Evolutionary conservation across 2,329 filamentous ascomycete species (phyloP).

Genomic region (Exophiala xenobiotica): DNA sequence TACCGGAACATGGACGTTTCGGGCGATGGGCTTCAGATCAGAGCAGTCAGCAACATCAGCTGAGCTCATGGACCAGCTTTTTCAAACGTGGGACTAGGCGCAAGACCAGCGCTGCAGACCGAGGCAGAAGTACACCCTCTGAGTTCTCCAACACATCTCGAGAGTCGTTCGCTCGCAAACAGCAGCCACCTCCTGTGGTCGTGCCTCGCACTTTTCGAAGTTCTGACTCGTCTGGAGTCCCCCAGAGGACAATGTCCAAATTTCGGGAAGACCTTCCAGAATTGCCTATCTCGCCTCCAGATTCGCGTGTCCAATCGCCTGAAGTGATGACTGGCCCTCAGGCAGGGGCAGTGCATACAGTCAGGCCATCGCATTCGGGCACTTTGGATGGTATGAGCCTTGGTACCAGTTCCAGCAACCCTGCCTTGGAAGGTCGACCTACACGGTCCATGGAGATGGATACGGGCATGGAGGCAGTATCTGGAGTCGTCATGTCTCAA

Average conservation of each 20-base stretch:
- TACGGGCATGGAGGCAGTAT: conserved; percentile 2
- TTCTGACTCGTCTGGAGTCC: conserved; percentile 50
- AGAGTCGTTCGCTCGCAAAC: conserved; percentile 71
- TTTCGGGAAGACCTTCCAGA: conserved; percentile 93
- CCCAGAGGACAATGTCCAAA: conserved; percentile 80
- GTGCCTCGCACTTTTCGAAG: conserved; percentile 46
- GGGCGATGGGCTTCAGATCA: conserved; percentile 57
- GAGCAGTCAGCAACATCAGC: conserved; percentile 41
- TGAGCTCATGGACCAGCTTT: conserved; percentile 66
- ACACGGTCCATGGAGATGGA: conserved; percentile 21
- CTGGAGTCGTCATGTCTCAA: conserved; percentile 60
- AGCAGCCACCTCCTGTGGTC: conserved; percentile 41
- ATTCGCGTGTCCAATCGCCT: conserved; percentile 76
- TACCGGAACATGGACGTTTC: conserved; percentile 53
- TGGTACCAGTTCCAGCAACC: conserved; percentile 33
- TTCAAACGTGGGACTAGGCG: conserved; percentile 64
- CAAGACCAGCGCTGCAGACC: conserved; percentile 55
- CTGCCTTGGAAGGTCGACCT: conserved; percentile 17
- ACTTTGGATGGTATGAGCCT: conserved; percentile 30
- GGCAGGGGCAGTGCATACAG: neutral
- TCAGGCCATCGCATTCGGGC: conserved; percentile 22
- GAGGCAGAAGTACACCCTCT: conserved; percentile 57
- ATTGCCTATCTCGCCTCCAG: conserved; percentile 78
- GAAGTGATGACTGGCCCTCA: conserved; percentile 49
- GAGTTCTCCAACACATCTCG: conserved; percentile 92